Evolutionary conservation across 345 rosid genomes (phyloP), one percentile per base, ranked within the genome.

Genomic region (Sonneratia alba): DNA sequence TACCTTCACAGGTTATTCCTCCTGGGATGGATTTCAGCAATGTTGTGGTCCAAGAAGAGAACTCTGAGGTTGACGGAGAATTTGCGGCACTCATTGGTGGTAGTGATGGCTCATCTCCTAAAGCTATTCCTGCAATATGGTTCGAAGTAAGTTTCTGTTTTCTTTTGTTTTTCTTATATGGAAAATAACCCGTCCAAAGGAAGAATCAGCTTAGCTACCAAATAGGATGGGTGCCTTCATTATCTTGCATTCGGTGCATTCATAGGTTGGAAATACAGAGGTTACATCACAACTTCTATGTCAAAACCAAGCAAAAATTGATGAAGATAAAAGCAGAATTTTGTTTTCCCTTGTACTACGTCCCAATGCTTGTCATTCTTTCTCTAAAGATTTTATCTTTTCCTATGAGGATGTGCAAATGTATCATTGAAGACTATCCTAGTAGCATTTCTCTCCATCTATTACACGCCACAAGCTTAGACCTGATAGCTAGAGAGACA

Each of bases 11-110:
- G 97, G 98, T 95, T 61, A 90, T 95, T 83, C 93, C 99, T 61
- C 99, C 99, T 67, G 99, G 99, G 70, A 91, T 95, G 99, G 99
- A 95, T 86, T 91, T 92, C 78, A 90, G 97, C 79, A 91, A 81
- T 71, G 99, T 91, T 70, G 89, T 80, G 79, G 87, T 79, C 83
- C 99, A 95, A 82, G 97, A 95, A 86, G 97, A 95, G 70, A 76
- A 79, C 73, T 82, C 88, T 36, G 99, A 95, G 55, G 78, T 76
- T 69, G 99, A 95, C 27, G 96, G 92, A 47, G 98, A 94, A 45
- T 79, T 90, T 63, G 75, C 85, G 34, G 56, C 89, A 0, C 83
- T 85, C 66, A 67, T 72, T 57, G 90, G 90, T 45, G 83, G 92
- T 72, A 37, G 77, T 51, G 97, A 94, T 42, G 98, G 88, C 51